phyloP scores from a whole-genome alignment of 2,329 filamentous ascomycete genomes.

The Trichoderma oligosporum region DNA sequence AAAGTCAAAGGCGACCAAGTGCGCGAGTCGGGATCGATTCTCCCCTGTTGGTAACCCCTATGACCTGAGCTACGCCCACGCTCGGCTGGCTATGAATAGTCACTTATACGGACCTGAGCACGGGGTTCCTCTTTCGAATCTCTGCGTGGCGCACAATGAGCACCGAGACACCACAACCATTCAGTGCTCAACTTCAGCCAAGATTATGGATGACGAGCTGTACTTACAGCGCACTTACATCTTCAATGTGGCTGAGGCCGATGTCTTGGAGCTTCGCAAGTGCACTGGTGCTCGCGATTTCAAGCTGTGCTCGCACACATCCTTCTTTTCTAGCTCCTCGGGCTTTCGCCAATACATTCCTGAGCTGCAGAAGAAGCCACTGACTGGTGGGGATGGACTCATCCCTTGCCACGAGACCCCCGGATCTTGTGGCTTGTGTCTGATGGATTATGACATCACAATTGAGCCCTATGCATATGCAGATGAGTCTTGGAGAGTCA shows the following conservation, averaged over 20 bases:
- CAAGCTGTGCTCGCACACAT: conserved; percentile 26
- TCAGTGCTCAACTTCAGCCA: conserved; percentile 22
- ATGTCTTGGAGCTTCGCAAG: conserved; percentile 19
- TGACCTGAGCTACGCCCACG: conserved; percentile 23
- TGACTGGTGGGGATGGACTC: conserved; percentile 13
- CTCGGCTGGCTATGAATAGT: conserved; percentile 25
- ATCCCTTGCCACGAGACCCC: conserved; percentile 20
- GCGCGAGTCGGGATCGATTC: conserved; percentile 23
- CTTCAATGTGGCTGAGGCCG: conserved; percentile 17
- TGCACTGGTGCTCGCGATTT: conserved; percentile 24
- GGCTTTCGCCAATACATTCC: conserved; percentile 23
- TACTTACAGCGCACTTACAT: conserved; percentile 23
- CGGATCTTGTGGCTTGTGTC: conserved; percentile 25
- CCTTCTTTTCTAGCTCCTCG: conserved; percentile 23
- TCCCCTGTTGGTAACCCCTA: conserved; percentile 23
- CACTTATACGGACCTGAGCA: conserved; percentile 24
- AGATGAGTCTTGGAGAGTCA: conserved; percentile 18
- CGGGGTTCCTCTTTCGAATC: conserved; percentile 22
- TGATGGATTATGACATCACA: conserved; percentile 27
- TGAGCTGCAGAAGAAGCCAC: conserved; percentile 21
- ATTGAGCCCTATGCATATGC: conserved; percentile 12
- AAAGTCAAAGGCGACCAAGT: not conserved
- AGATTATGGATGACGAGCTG: conserved; percentile 23
- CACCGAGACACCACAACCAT: conserved; percentile 16
- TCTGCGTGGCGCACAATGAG: conserved; percentile 22